Evolutionary conservation across 2,329 filamentous ascomycete species (phyloP).

Genomic region (Coniochaeta prunicola): DNA sequence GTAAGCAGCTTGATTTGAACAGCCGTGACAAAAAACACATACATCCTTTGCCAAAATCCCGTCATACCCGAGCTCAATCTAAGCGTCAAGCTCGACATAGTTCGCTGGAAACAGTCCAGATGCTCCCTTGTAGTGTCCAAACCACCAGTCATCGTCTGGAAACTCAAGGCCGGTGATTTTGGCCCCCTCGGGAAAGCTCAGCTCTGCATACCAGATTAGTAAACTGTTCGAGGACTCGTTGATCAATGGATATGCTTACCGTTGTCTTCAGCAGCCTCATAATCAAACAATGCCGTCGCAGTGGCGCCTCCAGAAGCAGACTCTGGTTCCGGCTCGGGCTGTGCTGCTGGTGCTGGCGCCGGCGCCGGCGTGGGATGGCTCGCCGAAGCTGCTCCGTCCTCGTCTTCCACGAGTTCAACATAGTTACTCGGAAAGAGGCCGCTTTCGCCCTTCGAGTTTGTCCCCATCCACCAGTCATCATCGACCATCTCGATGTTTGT

Average conservation of each 20-base stretch:
- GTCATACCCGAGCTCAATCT: slow-evolving; percentile 1
- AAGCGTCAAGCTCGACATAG: slow-evolving; percentile 52
- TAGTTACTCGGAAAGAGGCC: slow-evolving; percentile 98
- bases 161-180: slow-evolving; percentile 82
- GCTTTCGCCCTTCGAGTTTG: slow-evolving; percentile 73
- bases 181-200: slow-evolving; percentile 84
- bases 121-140: slow-evolving; percentile 73
- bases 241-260: slow-evolving; percentile 32
- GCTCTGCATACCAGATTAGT: slow-evolving; percentile 41
- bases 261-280: slow-evolving; percentile 95
- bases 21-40: neutral
- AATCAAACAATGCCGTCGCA: slow-evolving; percentile 87
- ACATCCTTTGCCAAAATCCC: neutral
- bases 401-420: slow-evolving; percentile 72
- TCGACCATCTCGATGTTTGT: slow-evolving; percentile 96
- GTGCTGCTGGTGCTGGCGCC: slow-evolving; percentile 24
- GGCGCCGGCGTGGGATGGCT: slow-evolving; percentile 21
- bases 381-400: slow-evolving; percentile 23
- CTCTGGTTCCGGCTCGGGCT: slow-evolving; percentile 29
- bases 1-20: neutral
- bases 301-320: slow-evolving; percentile 46
- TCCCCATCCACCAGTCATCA: slow-evolving; percentile 98
- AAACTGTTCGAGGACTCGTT: neutral
- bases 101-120: slow-evolving; percentile 78
- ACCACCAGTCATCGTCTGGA: slow-evolving; percentile 99